Percentiles rank a stretch among this genome's conserved stretches.
phyloP scores from a whole-genome alignment of 2,329 filamentous ascomycete genomes.

The Pestalotiopsis sp. region DNA sequence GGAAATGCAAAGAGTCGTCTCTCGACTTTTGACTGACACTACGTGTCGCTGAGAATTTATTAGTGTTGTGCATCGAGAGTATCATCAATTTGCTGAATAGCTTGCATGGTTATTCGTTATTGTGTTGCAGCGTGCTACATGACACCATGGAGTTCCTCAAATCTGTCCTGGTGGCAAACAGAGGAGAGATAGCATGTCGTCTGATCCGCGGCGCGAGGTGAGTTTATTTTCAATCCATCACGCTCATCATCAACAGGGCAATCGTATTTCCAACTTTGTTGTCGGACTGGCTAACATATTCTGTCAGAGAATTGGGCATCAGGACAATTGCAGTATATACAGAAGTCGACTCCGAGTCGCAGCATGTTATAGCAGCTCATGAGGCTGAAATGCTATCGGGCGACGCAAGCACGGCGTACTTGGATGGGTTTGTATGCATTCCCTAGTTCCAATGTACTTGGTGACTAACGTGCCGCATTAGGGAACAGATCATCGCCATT shows the following conservation, averaged over 20 bases:
- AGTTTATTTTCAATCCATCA: no score
- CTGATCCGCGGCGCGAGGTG: slow-evolving; percentile 6
- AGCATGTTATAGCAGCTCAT: slow-evolving; percentile 16
- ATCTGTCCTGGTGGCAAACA: slow-evolving; percentile 16
- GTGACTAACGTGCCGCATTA: background rate
- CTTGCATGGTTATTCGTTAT: background rate
- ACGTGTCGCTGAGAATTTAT: background rate
- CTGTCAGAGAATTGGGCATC: background rate
- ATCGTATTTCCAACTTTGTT: no score
- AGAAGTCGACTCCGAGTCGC: slow-evolving; percentile 11
- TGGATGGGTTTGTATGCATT: slow-evolving; percentile 2
- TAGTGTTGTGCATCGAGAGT: background rate
- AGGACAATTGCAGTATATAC: slow-evolving; percentile 15
- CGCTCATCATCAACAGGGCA: no score
- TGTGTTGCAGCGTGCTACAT: background rate
- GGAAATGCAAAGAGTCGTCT: no score
- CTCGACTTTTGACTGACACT: background rate
- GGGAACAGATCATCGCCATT: slow-evolving; percentile 6
- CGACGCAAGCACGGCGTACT: slow-evolving; percentile 6
- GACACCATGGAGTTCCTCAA: slow-evolving; percentile 6
- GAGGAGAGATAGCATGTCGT: slow-evolving; percentile 20
- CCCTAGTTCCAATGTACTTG: no score
- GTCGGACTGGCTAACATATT: background rate
- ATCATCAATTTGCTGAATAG: background rate
- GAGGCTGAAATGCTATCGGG: slow-evolving; percentile 13